Evolutionary conservation across 805 yeast genomes (phyloP), one percentile per base, ranked within the genome.

Genomic region (Wickerhamomyces alni): DNA sequence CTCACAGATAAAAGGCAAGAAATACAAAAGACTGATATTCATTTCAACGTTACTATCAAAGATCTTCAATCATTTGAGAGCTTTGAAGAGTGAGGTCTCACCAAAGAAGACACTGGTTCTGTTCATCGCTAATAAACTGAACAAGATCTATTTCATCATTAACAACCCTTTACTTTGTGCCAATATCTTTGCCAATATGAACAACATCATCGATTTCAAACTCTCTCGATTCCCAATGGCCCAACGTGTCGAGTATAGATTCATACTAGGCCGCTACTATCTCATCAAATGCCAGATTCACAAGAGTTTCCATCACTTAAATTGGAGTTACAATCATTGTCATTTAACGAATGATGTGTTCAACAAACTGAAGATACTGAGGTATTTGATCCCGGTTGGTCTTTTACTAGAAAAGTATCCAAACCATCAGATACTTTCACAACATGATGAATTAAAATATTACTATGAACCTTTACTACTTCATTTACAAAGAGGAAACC

Each of bases 161-260:
- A 71, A 66, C 24, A 75, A 72, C 24, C 82, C 83, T 6, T 62
- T 77, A 47, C 58, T 77, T 15, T 79, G 85, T 57, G 69, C 77
- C 27, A 77, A 79, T 48, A 76, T 79, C 30, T 77, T 77, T 50
- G 69, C 80, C 26, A 79, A 78, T 54, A 71, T 79, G 63, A 75
- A 72, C 13, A 28, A n/a, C 35, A 47, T 73, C 35, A 65, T 79
- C 16, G 61, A 63, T 18, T 58, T 78, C 30, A 65, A 63, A 30
- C 67, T 68, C 38, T 46, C 46, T 3, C 55, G 62, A n/a, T 75
- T 69, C 30, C 54, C 67, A 4, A 62, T 50, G 31, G 56, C 67
- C 15, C 75, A 75, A 45, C 69, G 73, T 33, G 51, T 77, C 7
- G 72, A 70, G 37, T 79, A 76, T 54, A 56, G 83, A 35, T 77